Base-by-base conservation (phyloP, 2,329 filamentous ascomycete genomes). In the Phoma herbarum region DNA sequence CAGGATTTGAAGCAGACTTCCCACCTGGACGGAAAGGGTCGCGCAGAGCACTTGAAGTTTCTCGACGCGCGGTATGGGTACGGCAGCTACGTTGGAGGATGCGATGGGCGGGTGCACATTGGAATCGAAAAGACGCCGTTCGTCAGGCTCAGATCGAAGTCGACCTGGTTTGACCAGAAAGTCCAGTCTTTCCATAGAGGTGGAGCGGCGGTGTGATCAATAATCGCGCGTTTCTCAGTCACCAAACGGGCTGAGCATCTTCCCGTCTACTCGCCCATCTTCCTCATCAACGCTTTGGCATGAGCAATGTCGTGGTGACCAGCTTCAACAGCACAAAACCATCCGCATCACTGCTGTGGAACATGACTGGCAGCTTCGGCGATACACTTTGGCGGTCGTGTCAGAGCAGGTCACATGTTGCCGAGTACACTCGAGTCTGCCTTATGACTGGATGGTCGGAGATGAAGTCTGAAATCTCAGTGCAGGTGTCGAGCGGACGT, bases 121-220 rank as follows among this genome's bases (percentile, higher is more conserved):
- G 85, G 85, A 0, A 82, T 87, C 42, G 85, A 88, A 31, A 68
- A 77, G 23, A 76, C 80, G 23, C 80, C 81, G 0, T 79, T 80
- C 51, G 64, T 73, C 20, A 57, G 50, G 10, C n/a, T 44, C 10
- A 43, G 60, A 25, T 50, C 58, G 3, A 75, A 62, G 20, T 48
- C 60, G 22, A 66, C 57, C 4, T 63, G 62, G 61, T 25, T 68
- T 8, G 62, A 65, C 39, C 48, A 53, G 18, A 64, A 56, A 22
- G 42, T 65, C 1, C 25, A 20, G n/a, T 57, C 50, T 1, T 61
- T 54, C 18, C 62, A 57, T 4, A 59, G 60, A 23, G 46, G 49
- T 4, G n/a, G n/a, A n/a, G 52, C 63, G 22, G 45, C 41, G 23
- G 37, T 33, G 6, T 57, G 31, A 41, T 10, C 28, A 31, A 31